Base-by-base conservation (phyloP, 306 rosid genomes). In the Delonix regia region DNA sequence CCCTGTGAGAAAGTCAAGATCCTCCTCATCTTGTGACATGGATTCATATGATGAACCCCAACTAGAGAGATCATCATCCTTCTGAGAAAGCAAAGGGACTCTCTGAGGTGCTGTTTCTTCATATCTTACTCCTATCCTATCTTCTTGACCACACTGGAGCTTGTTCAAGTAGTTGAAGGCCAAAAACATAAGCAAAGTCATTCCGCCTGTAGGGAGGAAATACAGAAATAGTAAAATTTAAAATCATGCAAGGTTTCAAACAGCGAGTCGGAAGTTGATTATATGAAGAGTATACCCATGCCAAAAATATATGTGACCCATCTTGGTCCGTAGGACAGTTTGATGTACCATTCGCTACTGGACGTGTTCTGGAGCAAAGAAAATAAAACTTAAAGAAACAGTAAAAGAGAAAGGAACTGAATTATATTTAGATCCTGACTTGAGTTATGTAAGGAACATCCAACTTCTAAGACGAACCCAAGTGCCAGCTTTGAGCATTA, bases 1-100 rank as follows among this genome's bases (percentile, higher is more conserved):
- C 36, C 77, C 78, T 0, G 75, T 64, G 56, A 82, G 75, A 28
- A 86, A 66, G 49, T 91, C 87, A 84, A 91, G 87, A 80, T 87
- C 93, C 33, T 89, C 87, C 73, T 91, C 98, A 63, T 86, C 98
- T 7, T 89, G 85, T 36, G 98, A 66, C 74, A 85, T 34, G 52
- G 97, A 89, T 77, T 91, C 93, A 80, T 83, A 89, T 47, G 97
- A 93, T 45, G 98, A 93, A 71, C 93, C 98, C 90, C 88, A 88
- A 78, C 95, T 91, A 49, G 94, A 89, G 77, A 87, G 86, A 80
- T 93, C 97, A 38, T 93, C 97, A 81, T 93, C 95, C 79, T 93
- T 88, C 60, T 34, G 34, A 62, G 92, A 75, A 83, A 91, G 87
- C 69, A 93, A 80, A 55, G 94, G 88, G 76, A 69, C 86, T 76